Evolutionary conservation across 2,329 filamentous ascomycete genomes (phyloP).

Genomic region (Aspergillus hiratsukae): DNA sequence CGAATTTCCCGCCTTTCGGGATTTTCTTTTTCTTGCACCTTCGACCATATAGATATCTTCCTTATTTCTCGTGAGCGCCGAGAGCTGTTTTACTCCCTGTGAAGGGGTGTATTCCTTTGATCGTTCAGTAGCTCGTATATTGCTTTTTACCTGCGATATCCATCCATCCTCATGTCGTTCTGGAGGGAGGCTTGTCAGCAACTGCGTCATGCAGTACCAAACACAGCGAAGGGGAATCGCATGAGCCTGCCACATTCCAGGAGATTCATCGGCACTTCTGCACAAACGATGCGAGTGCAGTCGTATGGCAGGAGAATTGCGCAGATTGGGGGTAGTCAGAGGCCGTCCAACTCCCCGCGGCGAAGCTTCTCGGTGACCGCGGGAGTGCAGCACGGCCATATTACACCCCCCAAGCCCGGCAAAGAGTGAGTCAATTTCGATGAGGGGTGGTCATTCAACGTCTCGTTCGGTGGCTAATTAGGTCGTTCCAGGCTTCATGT

Average conservation of each 20-base stretch:
- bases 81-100: conserved; percentile 1
- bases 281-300: conserved; percentile 13
- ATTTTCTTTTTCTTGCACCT: conserved; percentile 4
- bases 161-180: conserved; percentile 24
- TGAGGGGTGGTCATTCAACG: background rate
- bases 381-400: conserved; percentile 65
- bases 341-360: conserved; percentile 21
- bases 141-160: background rate
- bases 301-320: background rate
- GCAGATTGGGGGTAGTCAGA: conserved; percentile 5
- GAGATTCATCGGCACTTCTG: conserved; percentile 24
- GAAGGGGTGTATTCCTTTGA: background rate
- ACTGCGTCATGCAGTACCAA: conserved; percentile 50
- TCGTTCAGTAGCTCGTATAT: conserved; percentile 2
- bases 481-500: conserved; percentile 63
- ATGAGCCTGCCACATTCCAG: conserved; percentile 24
- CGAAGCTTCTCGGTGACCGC: conserved; percentile 64
- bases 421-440: conserved; percentile 66
- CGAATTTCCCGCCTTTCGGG: conserved; percentile 20
- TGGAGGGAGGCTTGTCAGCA: conserved; percentile 31
- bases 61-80: background rate
- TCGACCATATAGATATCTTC: background rate
- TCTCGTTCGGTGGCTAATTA: background rate
- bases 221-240: conserved; percentile 54
- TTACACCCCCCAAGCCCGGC: conserved; percentile 78